phyloP scores from a whole-genome alignment of 768 basidiomycete genomes.

The Termitomyces sp. region DNA sequence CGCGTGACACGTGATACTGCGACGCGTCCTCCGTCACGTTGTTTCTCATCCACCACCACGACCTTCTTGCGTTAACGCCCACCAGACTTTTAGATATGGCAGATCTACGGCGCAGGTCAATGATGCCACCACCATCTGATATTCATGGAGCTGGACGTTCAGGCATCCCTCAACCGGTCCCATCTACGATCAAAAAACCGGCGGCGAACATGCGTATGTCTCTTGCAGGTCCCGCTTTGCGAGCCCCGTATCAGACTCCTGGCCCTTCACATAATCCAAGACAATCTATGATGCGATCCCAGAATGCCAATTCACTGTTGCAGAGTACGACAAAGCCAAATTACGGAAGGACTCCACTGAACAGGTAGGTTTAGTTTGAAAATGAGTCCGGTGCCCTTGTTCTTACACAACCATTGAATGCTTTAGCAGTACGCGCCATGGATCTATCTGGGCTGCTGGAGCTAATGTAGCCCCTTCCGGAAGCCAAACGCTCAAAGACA shows the following conservation, averaged over 20 bases:
- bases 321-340: conserved; percentile 63
- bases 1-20: conserved; percentile 16
- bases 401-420: not conserved
- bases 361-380: conserved; percentile 40
- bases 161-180: conserved; percentile 53
- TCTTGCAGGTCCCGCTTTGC: conserved; percentile 67
- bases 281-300: conserved; percentile 65
- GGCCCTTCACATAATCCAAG: conserved; percentile 48
- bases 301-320: conserved; percentile 61
- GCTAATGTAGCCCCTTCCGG: conserved; percentile 41
- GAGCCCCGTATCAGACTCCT: conserved; percentile 42
- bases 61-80: not conserved
- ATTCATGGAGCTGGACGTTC: conserved; percentile 48
- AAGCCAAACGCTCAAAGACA: conserved; percentile 61
- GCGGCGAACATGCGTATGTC: conserved; percentile 57
- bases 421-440: conserved; percentile 62
- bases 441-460: conserved; percentile 66
- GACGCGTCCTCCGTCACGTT: conserved; percentile 19
- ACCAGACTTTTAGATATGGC: conserved; percentile 6
- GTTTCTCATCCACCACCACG: not conserved
- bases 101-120: conserved; percentile 50
- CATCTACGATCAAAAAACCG: conserved; percentile 70
- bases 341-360: conserved; percentile 70
- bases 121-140: conserved; percentile 50
- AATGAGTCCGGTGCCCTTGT: conserved; percentile 5